Conservation (phyloP, 345 rosid species). For the Citrus cavaleriei region DNA sequence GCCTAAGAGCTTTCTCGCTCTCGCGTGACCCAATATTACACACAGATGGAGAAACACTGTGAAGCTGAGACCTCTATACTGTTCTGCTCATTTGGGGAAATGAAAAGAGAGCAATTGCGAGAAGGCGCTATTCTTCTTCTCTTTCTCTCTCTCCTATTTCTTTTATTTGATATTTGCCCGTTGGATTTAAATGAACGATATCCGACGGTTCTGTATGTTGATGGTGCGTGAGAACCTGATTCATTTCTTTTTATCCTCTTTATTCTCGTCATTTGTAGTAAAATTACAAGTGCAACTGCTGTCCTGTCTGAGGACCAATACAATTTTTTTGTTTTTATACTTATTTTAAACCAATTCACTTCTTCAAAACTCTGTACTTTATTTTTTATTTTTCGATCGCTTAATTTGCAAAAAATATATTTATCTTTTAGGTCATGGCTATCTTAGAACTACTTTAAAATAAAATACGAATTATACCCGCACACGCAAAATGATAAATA, state of each 20-base stretch:
- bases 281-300: background rate
- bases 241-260: background rate
- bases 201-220: slow-evolving; percentile 11
- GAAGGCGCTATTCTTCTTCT: background rate
- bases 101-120: slow-evolving; percentile 25
- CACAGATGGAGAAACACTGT: background rate
- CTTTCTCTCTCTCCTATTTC: no score
- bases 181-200: slow-evolving; percentile 15
- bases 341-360: background rate
- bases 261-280: background rate
- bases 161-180: slow-evolving; percentile 7
- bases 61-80: background rate
- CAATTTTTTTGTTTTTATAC: background rate
- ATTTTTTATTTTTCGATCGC: background rate
- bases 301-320: background rate
- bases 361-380: background rate
- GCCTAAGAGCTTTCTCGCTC: background rate
- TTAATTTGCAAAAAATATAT: background rate
- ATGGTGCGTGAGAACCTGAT: background rate
- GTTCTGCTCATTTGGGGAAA: slow-evolving; percentile 22
- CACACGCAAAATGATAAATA: no score
- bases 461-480: no score
- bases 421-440: no score
- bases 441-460: no score
- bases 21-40: background rate